Evolutionary conservation across 176 grass and related monocot genomes (phyloP).

Genomic region (Pontederia crassipes): DNA sequence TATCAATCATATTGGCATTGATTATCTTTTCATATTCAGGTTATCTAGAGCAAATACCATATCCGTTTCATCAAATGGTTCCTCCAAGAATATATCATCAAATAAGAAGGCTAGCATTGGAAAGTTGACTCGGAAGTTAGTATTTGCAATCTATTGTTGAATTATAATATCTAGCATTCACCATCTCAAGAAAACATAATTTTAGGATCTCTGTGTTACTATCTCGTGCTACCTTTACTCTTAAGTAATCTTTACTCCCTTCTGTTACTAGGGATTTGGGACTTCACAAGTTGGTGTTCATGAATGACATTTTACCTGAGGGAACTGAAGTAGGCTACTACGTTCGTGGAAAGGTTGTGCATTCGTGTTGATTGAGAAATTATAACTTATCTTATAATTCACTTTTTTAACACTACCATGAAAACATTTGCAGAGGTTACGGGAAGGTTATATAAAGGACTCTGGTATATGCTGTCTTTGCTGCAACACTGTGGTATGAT

Average conservation of each 20-base stretch:
- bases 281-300: constrained; percentile 32
- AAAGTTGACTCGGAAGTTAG: constrained; percentile 59
- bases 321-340: constrained; percentile 33
- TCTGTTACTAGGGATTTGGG: constrained; percentile 24
- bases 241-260: background rate
- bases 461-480: constrained; percentile 36
- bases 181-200: no score
- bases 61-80: constrained; percentile 21
- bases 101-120: constrained; percentile 29
- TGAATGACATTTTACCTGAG: constrained; percentile 23
- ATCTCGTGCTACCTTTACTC: background rate
- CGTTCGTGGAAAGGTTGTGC: constrained; percentile 26
- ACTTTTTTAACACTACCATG: background rate
- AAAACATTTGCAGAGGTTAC: constrained; percentile 24
- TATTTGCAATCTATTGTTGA: background rate
- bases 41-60: constrained; percentile 11
- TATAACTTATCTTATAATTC: constrained; percentile 5
- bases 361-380: constrained; percentile 6
- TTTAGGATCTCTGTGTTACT: no score
- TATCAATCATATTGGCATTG: background rate
- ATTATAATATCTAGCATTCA: no score
- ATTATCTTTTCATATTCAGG: constrained; percentile 26
- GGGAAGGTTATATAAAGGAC: constrained; percentile 31
- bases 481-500: constrained; percentile 31
- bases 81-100: constrained; percentile 29